Percentiles rank a stretch among this genome's conserved stretches.
Evolutionary conservation across 768 basidiomycete genomes (phyloP).

Genomic region (Tubosaeta sp.): DNA sequence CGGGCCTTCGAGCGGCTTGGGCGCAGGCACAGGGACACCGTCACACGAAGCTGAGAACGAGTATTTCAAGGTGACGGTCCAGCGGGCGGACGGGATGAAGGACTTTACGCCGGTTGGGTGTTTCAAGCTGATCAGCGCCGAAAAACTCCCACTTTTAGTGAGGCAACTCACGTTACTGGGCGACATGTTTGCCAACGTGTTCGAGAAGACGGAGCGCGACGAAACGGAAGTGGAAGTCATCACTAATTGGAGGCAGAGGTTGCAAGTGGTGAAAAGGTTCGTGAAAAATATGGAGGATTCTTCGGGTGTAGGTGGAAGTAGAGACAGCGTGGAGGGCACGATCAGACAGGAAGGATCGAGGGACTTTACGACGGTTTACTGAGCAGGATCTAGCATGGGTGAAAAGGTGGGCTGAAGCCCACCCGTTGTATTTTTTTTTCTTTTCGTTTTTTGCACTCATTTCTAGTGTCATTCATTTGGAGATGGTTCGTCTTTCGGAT

Average conservation of each 20-base stretch:
- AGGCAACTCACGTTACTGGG: conserved; percentile 83
- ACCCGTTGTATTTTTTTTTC: conserved; percentile 1
- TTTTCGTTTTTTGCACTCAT: neutral
- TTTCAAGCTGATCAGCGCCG: conserved; percentile 91
- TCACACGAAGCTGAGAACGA: conserved; percentile 75
- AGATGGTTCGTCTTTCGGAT: neutral
- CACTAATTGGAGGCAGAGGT: conserved; percentile 83
- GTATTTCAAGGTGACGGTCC: conserved; percentile 93
- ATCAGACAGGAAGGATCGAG: conserved; percentile 49
- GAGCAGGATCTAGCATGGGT: conserved; percentile 4
- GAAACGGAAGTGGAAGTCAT: conserved; percentile 70
- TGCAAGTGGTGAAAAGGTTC: conserved; percentile 78
- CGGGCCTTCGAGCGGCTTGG: conserved; percentile 5
- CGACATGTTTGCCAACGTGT: conserved; percentile 89
- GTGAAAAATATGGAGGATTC: conserved; percentile 22
- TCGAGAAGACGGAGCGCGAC: conserved; percentile 67
- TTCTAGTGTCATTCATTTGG: conserved; percentile 12
- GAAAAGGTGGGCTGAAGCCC: conserved; percentile 1
- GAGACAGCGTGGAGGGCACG: conserved; percentile 36
- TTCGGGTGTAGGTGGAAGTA: conserved; percentile 1
- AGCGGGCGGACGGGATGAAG: conserved; percentile 85
- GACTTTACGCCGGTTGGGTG: conserved; percentile 91
- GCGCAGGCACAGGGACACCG: conserved; percentile 7
- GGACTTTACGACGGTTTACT: conserved; percentile 57
- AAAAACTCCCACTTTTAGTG: conserved; percentile 80